Percentiles rank a stretch among this genome's conserved stretches.
phyloP scores from a whole-genome alignment of 306 rosid genomes.

The Cucumis melo region DNA sequence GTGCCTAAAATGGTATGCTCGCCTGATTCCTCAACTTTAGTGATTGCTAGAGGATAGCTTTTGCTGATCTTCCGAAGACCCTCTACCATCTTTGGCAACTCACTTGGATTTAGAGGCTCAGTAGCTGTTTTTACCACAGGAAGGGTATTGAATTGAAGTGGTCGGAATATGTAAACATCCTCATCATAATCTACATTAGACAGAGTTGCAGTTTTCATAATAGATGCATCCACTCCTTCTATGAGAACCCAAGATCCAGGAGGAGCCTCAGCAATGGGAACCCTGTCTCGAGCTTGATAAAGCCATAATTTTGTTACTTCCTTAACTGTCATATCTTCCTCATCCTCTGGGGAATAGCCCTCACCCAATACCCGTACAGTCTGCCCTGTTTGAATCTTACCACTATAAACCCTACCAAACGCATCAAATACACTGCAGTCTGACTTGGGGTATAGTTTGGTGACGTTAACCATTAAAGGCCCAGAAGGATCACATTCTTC shows the following conservation, averaged over 20 bases:
- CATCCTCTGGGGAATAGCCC: constrained; percentile 97
- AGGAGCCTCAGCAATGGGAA: constrained; percentile 87
- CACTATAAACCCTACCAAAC: constrained; percentile 92
- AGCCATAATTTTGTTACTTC: constrained; percentile 96
- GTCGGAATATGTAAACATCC: constrained; percentile 84
- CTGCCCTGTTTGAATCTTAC: constrained; percentile 91
- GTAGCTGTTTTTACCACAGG: constrained; percentile 97
- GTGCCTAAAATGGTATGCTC: constrained; percentile 95
- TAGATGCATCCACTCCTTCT: constrained; percentile 99
- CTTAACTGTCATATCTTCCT: constrained; percentile 92
- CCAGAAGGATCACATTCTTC: constrained; percentile 70
- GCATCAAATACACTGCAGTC: constrained; percentile 98
- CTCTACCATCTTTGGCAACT: constrained; percentile 98
- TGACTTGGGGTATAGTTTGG: constrained; percentile 89
- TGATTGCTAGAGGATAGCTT: constrained; percentile 94
- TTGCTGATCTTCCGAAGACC: constrained; percentile 96
- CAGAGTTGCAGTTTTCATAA: constrained; percentile 95
- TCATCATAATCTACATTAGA: constrained; percentile 68
- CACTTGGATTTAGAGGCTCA: constrained; percentile 95
- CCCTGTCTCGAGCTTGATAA: constrained; percentile 92
- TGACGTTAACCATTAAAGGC: constrained; percentile 84
- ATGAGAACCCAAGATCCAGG: constrained; percentile 98
- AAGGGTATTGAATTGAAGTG: constrained; percentile 90
- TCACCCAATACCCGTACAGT: constrained; percentile 87
- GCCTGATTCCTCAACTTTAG: constrained; percentile 98